Percentiles rank a stretch among this genome's conserved stretches.
Evolutionary conservation across 2,329 filamentous ascomycete species (phyloP).

Genomic region (Aureobasidium sp.): DNA sequence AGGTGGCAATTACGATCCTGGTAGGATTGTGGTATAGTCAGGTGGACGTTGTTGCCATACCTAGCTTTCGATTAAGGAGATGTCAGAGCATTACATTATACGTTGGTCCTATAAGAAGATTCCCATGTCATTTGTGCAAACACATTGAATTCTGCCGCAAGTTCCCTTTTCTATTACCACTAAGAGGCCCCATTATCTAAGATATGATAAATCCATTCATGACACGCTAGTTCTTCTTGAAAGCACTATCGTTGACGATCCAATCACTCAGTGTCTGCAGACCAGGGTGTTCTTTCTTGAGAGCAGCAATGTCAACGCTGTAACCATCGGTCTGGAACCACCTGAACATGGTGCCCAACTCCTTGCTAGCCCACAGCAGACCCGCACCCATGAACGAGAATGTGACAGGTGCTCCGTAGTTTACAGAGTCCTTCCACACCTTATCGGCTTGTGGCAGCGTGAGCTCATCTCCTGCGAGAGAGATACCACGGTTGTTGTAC

Average conservation of each 20-base stretch:
- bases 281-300: slow-evolving; percentile 34
- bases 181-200: too few relatives aligned
- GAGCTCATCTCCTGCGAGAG: slow-evolving; percentile 45
- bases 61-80: too few relatives aligned
- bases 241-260: slow-evolving; percentile 14
- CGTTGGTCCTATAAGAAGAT: too few relatives aligned
- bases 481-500: slow-evolving; percentile 38
- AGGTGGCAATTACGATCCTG: rapidly evolving
- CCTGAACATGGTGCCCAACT: slow-evolving; percentile 24
- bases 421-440: slow-evolving; percentile 39
- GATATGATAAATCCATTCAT: background rate
- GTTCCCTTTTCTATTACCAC: too few relatives aligned
- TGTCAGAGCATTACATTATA: too few relatives aligned
- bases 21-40: too few relatives aligned
- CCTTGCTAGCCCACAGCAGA: slow-evolving; percentile 33
- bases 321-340: slow-evolving; percentile 44
- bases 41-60: too few relatives aligned
- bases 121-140: too few relatives aligned
- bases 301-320: slow-evolving; percentile 34
- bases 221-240: background rate
- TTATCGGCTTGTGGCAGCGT: slow-evolving; percentile 36
- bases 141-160: too few relatives aligned
- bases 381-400: slow-evolving; percentile 33
- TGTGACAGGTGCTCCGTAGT: slow-evolving; percentile 33
- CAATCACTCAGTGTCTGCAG: slow-evolving; percentile 13